Evolutionary conservation across 2,329 filamentous ascomycete genomes (phyloP).

Genomic region (Fusarium newnesense): DNA sequence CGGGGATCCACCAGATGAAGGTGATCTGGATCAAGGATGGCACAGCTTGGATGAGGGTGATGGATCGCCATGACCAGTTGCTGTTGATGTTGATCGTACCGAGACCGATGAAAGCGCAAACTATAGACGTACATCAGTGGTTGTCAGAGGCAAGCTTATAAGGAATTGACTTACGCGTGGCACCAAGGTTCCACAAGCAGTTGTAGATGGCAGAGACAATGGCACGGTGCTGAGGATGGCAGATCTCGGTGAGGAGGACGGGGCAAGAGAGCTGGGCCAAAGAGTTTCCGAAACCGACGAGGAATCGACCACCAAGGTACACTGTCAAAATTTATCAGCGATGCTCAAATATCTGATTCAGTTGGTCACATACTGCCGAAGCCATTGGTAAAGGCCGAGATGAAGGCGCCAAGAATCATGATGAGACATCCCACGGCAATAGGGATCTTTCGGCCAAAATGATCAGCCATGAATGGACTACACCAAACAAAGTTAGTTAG

Average conservation of each 20-base stretch:
- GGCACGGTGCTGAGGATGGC: slow-evolving; percentile 74
- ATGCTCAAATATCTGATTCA: background rate
- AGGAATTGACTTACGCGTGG: slow-evolving; percentile 46
- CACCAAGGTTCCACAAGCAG: slow-evolving; percentile 72
- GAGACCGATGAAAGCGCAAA: slow-evolving; percentile 72
- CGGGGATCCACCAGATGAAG: slow-evolving; percentile 75
- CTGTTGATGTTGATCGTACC: slow-evolving; percentile 66
- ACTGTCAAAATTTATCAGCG: slow-evolving; percentile 35
- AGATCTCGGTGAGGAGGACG: slow-evolving; percentile 72
- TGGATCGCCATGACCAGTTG: slow-evolving; percentile 75
- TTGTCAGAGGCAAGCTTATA: background rate
- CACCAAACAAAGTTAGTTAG: background rate
- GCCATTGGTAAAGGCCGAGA: slow-evolving; percentile 55
- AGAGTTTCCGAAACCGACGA: slow-evolving; percentile 72
- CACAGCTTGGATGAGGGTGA: slow-evolving; percentile 71
- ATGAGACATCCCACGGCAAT: slow-evolving; percentile 56
- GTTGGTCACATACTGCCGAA: slow-evolving; percentile 52
- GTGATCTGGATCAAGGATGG: slow-evolving; percentile 70
- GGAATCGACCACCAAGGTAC: slow-evolving; percentile 53
- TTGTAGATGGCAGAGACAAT: slow-evolving; percentile 75
- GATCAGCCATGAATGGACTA: slow-evolving; percentile 53
- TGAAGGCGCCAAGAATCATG: slow-evolving; percentile 57
- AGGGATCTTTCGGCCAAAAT: slow-evolving; percentile 54
- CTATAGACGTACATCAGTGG: background rate
- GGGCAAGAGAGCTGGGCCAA: slow-evolving; percentile 72